A percentile compares a stretch with the other conserved stretches of the same genome.
Conservation (phyloP, 306 rosid genomes). For the Senna tora region DNA sequence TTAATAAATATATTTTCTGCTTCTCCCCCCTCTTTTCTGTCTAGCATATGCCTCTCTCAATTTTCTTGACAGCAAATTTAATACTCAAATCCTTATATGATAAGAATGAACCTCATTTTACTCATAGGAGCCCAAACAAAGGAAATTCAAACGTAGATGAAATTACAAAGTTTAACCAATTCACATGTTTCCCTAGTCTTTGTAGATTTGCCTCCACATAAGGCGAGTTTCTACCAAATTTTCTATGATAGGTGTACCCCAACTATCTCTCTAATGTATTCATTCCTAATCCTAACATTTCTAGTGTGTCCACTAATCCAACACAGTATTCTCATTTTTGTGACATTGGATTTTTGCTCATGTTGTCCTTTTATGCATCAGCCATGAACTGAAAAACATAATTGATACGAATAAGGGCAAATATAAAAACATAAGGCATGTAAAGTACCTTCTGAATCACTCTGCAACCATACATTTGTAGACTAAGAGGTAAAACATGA, state of each 20-base stretch:
- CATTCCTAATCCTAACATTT: too few species aligned
- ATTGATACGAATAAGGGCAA: conserved; percentile 3
- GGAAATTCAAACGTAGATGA: not conserved
- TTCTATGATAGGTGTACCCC: too few species aligned
- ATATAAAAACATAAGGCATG: conserved; percentile 27
- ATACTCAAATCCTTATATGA: not conserved
- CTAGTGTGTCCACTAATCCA: too few species aligned
- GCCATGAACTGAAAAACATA: too few species aligned
- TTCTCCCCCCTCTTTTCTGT: not conserved
- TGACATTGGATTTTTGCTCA: too few species aligned
- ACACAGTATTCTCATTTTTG: too few species aligned
- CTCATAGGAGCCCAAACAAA: not conserved
- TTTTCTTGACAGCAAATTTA: not conserved
- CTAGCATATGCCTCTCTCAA: not conserved
- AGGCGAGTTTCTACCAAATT: too few species aligned
- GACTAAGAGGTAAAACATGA: conserved; percentile 49
- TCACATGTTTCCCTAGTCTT: not conserved
- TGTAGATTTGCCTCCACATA: too few species aligned
- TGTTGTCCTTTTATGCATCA: too few species aligned
- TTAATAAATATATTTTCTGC: not conserved
- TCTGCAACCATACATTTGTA: conserved; percentile 56
- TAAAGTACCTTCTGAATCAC: conserved; percentile 53
- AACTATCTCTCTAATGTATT: too few species aligned
- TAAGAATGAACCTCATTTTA: not conserved
- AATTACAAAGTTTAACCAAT: not conserved